Conservation (phyloP, 73 alveolate genomes). For the Paramecium octaurelia region DNA sequence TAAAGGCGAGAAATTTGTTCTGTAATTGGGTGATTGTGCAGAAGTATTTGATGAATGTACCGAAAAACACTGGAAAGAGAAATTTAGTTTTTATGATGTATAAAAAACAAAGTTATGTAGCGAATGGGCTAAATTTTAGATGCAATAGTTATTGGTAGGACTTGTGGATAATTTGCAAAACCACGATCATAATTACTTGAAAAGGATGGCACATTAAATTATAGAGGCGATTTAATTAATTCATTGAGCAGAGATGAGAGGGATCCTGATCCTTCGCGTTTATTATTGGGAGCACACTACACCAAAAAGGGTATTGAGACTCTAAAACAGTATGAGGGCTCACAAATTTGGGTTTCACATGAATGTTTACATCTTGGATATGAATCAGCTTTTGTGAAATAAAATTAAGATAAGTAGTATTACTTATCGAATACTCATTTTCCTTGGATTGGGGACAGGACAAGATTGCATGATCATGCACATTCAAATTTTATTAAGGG, state of each 20-base stretch:
- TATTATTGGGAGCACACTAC: conserved; percentile 39
- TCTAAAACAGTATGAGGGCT: not conserved
- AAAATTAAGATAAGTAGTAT: not conserved
- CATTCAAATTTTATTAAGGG: conserved; percentile 70
- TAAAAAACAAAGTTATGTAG: not conserved
- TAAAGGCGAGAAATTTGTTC: conserved; percentile 6
- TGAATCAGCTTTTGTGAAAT: conserved; percentile 55
- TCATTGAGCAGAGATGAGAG: conserved; percentile 23
- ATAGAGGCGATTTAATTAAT: conserved; percentile 54
- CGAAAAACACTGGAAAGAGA: conserved; percentile 4
- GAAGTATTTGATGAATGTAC: conserved; percentile 63
- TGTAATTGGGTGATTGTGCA: conserved; percentile 65
- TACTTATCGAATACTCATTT: conserved; percentile 58
- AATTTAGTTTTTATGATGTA: conserved; percentile 47
- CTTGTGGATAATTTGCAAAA: conserved; percentile 64
- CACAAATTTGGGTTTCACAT: conserved; percentile 52
- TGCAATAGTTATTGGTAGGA: conserved; percentile 56
- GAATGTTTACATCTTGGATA: conserved; percentile 65
- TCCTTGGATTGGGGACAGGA: conserved; percentile 73
- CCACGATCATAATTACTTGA: conserved; percentile 53
- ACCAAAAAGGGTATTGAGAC: not conserved
- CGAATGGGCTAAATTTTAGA: conserved; percentile 27
- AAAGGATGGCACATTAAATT: conserved; percentile 50
- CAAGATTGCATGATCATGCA: conserved; percentile 58
- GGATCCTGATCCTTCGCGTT: conserved; percentile 60